Conservation (phyloP, 495 filamentous ascomycete species). For the Annulohypoxylon maeteangense region DNA sequence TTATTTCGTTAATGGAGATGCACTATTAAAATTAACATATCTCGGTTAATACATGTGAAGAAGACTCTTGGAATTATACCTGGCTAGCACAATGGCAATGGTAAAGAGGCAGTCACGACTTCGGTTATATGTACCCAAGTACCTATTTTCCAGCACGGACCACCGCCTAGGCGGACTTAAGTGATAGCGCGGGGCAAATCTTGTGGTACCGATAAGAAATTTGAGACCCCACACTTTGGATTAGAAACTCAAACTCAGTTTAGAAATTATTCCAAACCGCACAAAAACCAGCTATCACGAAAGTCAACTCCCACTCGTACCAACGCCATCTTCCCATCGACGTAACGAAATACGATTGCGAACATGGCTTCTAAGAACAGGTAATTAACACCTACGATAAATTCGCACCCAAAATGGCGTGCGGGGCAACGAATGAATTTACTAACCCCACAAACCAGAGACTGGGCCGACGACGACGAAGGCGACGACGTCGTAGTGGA, state of each 20-base stretch:
- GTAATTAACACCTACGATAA: not conserved
- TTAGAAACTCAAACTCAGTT: slow-evolving; percentile 37
- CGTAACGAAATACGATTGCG: not conserved
- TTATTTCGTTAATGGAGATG: no score
- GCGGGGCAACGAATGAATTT: no score
- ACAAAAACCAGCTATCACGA: slow-evolving; percentile 33
- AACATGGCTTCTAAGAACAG: slow-evolving; percentile 40
- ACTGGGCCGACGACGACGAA: slow-evolving; percentile 97
- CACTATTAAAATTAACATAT: not conserved
- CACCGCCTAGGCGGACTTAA: slow-evolving; percentile 1
- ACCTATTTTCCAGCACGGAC: not conserved
- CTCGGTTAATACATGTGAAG: not conserved
- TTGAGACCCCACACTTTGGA: slow-evolving; percentile 40
- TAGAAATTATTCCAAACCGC: slow-evolving; percentile 38
- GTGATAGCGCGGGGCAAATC: slow-evolving; percentile 42
- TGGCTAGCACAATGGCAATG: not conserved
- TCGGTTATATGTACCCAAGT: not conserved
- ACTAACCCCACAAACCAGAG: slow-evolving; percentile 53
- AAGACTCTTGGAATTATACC: not conserved
- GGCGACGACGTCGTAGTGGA: slow-evolving; percentile 83
- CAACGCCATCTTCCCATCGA: not conserved
- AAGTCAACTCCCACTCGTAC: slow-evolving; percentile 1
- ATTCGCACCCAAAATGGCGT: not conserved
- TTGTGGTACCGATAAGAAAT: slow-evolving; percentile 38
- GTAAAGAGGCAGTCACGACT: not conserved